A percentile compares a stretch with the other conserved stretches of the same genome.
These are phyloP conservation scores for Vigna nakashimae DNA, from an alignment of 306 rosid genomes.

Conservation along the genomic window DNA sequence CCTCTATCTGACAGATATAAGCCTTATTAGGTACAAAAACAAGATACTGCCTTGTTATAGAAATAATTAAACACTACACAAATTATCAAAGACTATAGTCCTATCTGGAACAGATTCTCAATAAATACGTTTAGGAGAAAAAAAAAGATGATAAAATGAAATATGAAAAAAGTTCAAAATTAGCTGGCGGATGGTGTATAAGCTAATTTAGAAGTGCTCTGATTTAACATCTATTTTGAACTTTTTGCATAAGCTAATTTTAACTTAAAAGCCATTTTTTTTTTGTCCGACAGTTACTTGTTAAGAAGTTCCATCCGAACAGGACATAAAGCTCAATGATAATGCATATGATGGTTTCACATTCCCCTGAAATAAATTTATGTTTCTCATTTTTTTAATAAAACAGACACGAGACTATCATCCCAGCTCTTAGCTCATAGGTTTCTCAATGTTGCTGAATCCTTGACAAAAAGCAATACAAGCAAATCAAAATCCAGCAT, in stretches of 20 bases:
- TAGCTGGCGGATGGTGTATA: no score
- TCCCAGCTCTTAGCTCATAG: not conserved
- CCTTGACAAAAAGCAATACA: not conserved
- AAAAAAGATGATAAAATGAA: not conserved
- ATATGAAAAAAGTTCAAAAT: not conserved
- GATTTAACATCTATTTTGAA: not conserved
- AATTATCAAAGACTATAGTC: slow-evolving; percentile 12
- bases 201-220: not conserved
- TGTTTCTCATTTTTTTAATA: not conserved
- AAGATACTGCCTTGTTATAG: slow-evolving; percentile 5
- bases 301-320: not conserved
- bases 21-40: slow-evolving; percentile 20
- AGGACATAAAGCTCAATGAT: not conserved
- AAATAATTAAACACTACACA: slow-evolving; percentile 5
- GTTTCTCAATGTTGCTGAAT: not conserved
- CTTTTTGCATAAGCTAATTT: not conserved
- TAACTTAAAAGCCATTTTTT: not conserved
- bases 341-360: slow-evolving; percentile 1
- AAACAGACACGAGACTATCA: not conserved
- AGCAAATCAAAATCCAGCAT: not conserved
- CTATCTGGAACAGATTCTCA: not conserved
- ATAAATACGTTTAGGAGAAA: no score
- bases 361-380: not conserved
- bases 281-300: not conserved
- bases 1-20: slow-evolving; percentile 67